These are phyloP conservation scores for Yueomyces sp. DNA, from an alignment of 805 yeast genomes.

Conservation along the genomic window DNA sequence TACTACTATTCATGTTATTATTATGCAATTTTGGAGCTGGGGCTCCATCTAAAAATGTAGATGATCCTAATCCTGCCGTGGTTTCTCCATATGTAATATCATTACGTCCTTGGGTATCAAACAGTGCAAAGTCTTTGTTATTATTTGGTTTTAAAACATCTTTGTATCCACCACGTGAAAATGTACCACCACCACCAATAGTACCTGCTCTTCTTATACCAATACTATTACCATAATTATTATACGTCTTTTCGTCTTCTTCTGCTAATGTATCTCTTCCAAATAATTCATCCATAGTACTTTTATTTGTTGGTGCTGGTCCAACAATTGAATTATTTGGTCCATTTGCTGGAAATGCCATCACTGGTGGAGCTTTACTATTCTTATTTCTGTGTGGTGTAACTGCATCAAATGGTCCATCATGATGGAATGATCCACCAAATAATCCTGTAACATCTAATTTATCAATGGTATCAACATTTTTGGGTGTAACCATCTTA, in stretches of 20 bases:
- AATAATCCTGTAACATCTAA: slow-evolving; percentile 91
- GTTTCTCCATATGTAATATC: slow-evolving; percentile 73
- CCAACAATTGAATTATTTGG: slow-evolving; percentile 40
- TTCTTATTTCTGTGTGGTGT: slow-evolving; percentile 88
- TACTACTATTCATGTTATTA: slow-evolving; percentile 1
- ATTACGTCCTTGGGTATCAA: slow-evolving; percentile 20
- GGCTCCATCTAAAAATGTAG: slow-evolving; percentile 91
- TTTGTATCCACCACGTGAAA: neutral
- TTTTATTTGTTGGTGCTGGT: slow-evolving; percentile 50
- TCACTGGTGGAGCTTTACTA: slow-evolving; percentile 70
- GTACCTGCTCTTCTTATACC: neutral
- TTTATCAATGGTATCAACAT: slow-evolving; percentile 87
- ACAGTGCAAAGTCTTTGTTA: neutral
- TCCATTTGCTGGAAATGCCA: slow-evolving; percentile 92
- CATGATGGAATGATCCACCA: slow-evolving; percentile 94
- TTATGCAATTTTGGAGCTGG: slow-evolving; percentile 59
- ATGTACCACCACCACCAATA: neutral
- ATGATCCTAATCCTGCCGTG: slow-evolving; percentile 79
- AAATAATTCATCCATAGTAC: slow-evolving; percentile 60
- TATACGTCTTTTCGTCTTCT: slow-evolving; percentile 11
- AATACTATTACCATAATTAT: neutral
- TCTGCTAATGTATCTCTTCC: slow-evolving; percentile 46
- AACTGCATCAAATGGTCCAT: slow-evolving; percentile 98
- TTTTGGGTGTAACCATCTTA: slow-evolving; percentile 38
- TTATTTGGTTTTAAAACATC: neutral